These are phyloP conservation scores for Mycena kentingensis DNA, from an alignment of 768 basidiomycete genomes.

Conservation along the genomic window DNA sequence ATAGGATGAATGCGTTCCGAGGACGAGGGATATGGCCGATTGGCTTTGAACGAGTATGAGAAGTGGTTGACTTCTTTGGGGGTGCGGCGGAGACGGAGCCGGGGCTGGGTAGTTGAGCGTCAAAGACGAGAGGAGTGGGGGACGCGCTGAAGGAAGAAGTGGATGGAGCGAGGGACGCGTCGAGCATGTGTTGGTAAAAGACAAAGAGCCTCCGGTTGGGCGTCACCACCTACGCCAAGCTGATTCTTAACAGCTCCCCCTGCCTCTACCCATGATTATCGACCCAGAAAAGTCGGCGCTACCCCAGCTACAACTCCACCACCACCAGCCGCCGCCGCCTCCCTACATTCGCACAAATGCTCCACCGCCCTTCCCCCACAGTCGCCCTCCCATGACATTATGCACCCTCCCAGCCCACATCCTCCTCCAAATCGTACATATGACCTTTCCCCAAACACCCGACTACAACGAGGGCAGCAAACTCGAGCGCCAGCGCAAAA, in stretches of 20 bases:
- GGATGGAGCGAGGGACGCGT: no score
- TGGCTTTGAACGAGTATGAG: no score
- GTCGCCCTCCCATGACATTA: constrained; percentile 22
- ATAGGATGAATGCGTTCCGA: constrained; percentile 49
- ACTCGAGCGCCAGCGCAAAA: constrained; percentile 63
- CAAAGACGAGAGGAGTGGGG: no score
- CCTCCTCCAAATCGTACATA: constrained; percentile 68
- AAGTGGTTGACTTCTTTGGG: neutral
- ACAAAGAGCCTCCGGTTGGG: neutral
- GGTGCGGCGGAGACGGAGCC: neutral
- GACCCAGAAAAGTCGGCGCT: no score
- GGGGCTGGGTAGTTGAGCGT: neutral
- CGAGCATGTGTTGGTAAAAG: no score
- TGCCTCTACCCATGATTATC: constrained; percentile 22
- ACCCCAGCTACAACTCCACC: constrained; percentile 7
- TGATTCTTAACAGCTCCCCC: neutral
- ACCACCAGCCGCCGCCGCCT: constrained; percentile 12
- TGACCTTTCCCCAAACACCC: constrained; percentile 54
- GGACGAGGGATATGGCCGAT: constrained; percentile 40
- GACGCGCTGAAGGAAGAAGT: no score
- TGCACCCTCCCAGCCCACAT: constrained; percentile 58
- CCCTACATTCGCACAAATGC: constrained; percentile 18
- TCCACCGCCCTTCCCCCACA: constrained; percentile 28
- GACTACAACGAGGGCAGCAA: constrained; percentile 40
- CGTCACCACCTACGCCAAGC: no score